phyloP scores from a whole-genome alignment of 306 rosid species.

The Lablab purpureus region DNA sequence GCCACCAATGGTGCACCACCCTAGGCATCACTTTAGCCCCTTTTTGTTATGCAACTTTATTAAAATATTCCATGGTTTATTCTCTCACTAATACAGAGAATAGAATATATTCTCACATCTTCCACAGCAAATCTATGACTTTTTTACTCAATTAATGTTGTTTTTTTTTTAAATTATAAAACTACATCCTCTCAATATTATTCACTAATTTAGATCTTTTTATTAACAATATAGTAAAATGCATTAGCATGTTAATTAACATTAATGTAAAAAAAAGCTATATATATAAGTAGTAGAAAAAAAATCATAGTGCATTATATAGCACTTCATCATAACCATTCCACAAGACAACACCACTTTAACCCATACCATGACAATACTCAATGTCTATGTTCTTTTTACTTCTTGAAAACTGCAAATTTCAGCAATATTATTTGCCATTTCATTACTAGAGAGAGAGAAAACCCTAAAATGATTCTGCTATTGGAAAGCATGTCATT shows the following conservation, averaged over 20 bases:
- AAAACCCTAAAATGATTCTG: conserved; percentile 25
- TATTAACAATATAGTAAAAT: too few species aligned
- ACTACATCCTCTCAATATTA: too few species aligned
- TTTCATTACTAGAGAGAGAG: conserved; percentile 11
- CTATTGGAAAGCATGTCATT: conserved; percentile 29
- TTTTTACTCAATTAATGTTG: too few species aligned
- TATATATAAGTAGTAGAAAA: neutral
- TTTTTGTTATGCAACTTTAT: conserved; percentile 8
- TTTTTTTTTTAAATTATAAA: too few species aligned
- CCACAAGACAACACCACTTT: conserved; percentile 35
- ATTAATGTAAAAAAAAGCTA: too few species aligned
- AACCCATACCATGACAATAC: conserved; percentile 44
- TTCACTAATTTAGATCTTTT: too few species aligned
- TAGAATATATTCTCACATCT: conserved; percentile 42
- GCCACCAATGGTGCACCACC: conserved; percentile 10
- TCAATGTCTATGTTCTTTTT: conserved; percentile 15
- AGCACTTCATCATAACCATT: conserved; percentile 40
- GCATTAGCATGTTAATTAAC: too few species aligned
- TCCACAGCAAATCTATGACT: conserved; percentile 38
- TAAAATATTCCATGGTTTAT: conserved; percentile 3
- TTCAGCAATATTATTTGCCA: conserved; percentile 16
- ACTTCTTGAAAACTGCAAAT: conserved; percentile 33
- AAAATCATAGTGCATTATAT: conserved; percentile 33
- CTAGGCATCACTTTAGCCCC: conserved; percentile 37
- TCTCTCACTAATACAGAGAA: conserved; percentile 24